phyloP scores from a whole-genome alignment of 305 asterid genomes.

The Nicotiana rustica region DNA sequence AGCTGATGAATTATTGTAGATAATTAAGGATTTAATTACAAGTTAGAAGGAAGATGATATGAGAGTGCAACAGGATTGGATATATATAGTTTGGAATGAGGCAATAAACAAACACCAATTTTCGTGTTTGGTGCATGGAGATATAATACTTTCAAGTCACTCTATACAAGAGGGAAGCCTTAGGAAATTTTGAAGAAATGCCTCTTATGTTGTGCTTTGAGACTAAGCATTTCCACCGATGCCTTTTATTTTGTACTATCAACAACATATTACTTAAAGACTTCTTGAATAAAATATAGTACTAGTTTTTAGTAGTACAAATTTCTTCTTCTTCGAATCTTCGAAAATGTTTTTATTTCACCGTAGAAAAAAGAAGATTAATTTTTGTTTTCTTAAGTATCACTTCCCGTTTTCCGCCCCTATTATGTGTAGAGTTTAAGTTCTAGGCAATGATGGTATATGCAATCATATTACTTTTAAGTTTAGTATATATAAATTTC shows the following conservation, averaged over 20 bases:
- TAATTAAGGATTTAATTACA: background rate
- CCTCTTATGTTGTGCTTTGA: slow-evolving; percentile 55
- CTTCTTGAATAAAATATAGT: background rate
- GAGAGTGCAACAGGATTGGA: slow-evolving; percentile 37
- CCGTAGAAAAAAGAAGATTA: too few relatives aligned
- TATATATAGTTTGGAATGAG: slow-evolving; percentile 50
- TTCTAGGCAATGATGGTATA: too few relatives aligned
- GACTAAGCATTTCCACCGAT: slow-evolving; percentile 58
- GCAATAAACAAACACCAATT: slow-evolving; percentile 23
- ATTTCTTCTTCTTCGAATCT: background rate
- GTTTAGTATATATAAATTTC: too few relatives aligned
- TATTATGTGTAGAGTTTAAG: too few relatives aligned
- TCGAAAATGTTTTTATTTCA: background rate
- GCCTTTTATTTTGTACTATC: slow-evolving; percentile 31
- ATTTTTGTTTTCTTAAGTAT: too few relatives aligned
- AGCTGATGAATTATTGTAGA: background rate
- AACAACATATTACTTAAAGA: background rate
- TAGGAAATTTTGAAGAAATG: slow-evolving; percentile 29
- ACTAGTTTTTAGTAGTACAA: background rate
- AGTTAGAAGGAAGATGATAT: slow-evolving; percentile 1
- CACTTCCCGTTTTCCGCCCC: too few relatives aligned
- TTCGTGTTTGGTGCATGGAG: slow-evolving; percentile 44
- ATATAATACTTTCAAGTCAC: slow-evolving; percentile 62
- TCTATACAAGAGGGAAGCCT: slow-evolving; percentile 41
- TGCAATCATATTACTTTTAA: too few relatives aligned